These are phyloP conservation scores for Tremellales sp. DNA, from an alignment of 1,284 basidiomycete genomes.

Conservation along the genomic window DNA sequence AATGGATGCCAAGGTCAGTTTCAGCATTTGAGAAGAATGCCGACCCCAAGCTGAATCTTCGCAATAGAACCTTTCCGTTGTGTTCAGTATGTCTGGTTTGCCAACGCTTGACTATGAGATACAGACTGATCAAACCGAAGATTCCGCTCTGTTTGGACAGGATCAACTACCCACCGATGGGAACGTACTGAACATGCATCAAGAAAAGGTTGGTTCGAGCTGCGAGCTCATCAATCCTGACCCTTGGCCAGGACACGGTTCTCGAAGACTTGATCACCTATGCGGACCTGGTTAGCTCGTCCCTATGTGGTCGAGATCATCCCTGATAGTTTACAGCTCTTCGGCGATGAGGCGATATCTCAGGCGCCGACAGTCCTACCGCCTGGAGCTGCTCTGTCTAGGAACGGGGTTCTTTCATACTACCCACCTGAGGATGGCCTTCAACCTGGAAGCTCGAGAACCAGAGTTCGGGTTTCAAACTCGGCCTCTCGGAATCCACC, in stretches of 20 bases:
- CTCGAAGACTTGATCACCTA: slow-evolving; percentile 82
- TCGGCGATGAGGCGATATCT: slow-evolving; percentile 35
- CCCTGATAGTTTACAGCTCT: slow-evolving; percentile 29
- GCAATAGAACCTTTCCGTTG: slow-evolving; percentile 68
- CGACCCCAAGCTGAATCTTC: slow-evolving; percentile 22
- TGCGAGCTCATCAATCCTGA: not conserved
- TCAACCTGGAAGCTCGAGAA: slow-evolving; percentile 31
- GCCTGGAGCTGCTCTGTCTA: slow-evolving; percentile 27
- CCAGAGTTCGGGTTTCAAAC: slow-evolving; percentile 23
- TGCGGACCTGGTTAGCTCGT: slow-evolving; percentile 45
- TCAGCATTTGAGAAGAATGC: slow-evolving; percentile 30
- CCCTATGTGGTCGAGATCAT: too few species aligned
- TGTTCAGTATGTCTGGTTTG: slow-evolving; percentile 56
- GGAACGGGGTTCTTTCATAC: slow-evolving; percentile 26
- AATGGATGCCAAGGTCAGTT: slow-evolving; percentile 73
- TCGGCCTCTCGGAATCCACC: not conserved
- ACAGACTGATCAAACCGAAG: slow-evolving; percentile 10
- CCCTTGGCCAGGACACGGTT: slow-evolving; percentile 64
- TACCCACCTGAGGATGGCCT: slow-evolving; percentile 22
- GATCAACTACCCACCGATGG: slow-evolving; percentile 73
- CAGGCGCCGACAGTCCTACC: slow-evolving; percentile 25
- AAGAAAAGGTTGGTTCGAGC: slow-evolving; percentile 59
- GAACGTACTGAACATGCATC: slow-evolving; percentile 67
- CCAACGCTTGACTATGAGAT: not conserved
- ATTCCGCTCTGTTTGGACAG: slow-evolving; percentile 78